Percentiles rank a stretch among this genome's conserved stretches.
phyloP scores from a whole-genome alignment of 108 stramenopile genomes.

The Nitzschia sp. region DNA sequence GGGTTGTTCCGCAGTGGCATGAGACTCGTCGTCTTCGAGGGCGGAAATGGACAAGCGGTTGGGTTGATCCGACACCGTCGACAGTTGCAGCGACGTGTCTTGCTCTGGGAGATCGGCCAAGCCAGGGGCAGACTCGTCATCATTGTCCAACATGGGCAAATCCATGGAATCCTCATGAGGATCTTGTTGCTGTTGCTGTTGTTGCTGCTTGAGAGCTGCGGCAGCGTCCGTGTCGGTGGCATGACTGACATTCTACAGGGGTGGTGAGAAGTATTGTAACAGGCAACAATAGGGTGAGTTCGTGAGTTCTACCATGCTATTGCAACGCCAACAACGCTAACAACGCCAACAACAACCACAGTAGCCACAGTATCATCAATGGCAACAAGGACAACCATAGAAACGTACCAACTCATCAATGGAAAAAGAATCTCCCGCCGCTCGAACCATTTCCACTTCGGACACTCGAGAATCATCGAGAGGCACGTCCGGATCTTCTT shows the following conservation, averaged over 20 bases:
- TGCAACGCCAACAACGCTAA: neutral
- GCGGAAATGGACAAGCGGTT: neutral
- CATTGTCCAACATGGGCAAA: neutral
- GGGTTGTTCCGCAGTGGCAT: constrained; percentile 15
- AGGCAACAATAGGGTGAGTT: neutral
- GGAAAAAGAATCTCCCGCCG: constrained; percentile 48
- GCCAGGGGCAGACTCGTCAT: neutral
- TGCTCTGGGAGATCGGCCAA: constrained; percentile 42
- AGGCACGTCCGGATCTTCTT: constrained; percentile 52
- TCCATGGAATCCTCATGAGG: constrained; percentile 4
- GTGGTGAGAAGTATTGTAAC: neutral
- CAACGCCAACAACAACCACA: neutral
- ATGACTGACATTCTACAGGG: too few relatives aligned
- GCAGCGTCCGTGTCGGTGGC: too few relatives aligned
- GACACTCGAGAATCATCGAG: constrained; percentile 35
- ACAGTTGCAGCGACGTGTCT: constrained; percentile 43
- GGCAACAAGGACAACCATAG: constrained; percentile 35
- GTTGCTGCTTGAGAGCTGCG: too few relatives aligned
- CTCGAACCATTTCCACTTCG: constrained; percentile 81
- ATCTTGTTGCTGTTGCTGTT: too few relatives aligned
- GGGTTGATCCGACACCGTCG: neutral
- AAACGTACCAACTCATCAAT: constrained; percentile 52
- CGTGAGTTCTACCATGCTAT: neutral
- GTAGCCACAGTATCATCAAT: constrained; percentile 44
- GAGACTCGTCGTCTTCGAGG: constrained; percentile 1